These are phyloP conservation scores for Rhodotorula diobovata DNA, from an alignment of 768 basidiomycete genomes.

Conservation along the genomic window DNA sequence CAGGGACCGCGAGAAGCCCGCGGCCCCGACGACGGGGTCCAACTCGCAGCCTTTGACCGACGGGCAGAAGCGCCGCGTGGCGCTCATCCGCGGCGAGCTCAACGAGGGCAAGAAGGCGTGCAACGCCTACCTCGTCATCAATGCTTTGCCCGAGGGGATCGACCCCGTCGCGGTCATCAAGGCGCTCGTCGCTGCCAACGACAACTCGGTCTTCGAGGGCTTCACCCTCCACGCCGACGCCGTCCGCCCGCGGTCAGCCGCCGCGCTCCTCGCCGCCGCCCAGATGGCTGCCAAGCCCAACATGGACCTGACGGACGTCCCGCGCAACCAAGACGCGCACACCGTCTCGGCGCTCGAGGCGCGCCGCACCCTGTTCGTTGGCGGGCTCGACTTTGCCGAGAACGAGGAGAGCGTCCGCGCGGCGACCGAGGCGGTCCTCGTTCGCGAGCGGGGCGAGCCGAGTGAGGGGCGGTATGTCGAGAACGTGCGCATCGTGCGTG, in stretches of 20 bases:
- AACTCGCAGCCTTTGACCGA: conserved; percentile 65
- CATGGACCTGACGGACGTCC: conserved; percentile 44
- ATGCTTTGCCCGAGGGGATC: conserved; percentile 6
- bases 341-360: conserved; percentile 56
- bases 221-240: conserved; percentile 74
- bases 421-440: conserved; percentile 77
- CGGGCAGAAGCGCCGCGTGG: conserved; percentile 83
- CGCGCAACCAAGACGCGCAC: conserved; percentile 37
- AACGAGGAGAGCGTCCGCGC: conserved; percentile 81
- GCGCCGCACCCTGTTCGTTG: conserved; percentile 79
- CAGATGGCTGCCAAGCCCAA: conserved; percentile 46
- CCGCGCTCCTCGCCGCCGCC: conserved; percentile 44
- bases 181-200: conserved; percentile 55
- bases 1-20: conserved; percentile 14
- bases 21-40: not conserved
- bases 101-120: conserved; percentile 70
- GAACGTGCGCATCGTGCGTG: conserved; percentile 75
- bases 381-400: conserved; percentile 84
- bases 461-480: conserved; percentile 39
- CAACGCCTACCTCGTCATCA: conserved; percentile 85
- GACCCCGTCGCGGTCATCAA: conserved; percentile 44
- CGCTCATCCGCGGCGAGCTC: conserved; percentile 88
- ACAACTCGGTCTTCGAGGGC: conserved; percentile 70
- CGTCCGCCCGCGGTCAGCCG: conserved; percentile 50
- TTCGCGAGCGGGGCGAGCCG: conserved; percentile 34